Evolutionary conservation across 2,329 filamentous ascomycete genomes (phyloP), one percentile per base, ranked within the genome.

Genomic region (Venturia aucupariae): DNA sequence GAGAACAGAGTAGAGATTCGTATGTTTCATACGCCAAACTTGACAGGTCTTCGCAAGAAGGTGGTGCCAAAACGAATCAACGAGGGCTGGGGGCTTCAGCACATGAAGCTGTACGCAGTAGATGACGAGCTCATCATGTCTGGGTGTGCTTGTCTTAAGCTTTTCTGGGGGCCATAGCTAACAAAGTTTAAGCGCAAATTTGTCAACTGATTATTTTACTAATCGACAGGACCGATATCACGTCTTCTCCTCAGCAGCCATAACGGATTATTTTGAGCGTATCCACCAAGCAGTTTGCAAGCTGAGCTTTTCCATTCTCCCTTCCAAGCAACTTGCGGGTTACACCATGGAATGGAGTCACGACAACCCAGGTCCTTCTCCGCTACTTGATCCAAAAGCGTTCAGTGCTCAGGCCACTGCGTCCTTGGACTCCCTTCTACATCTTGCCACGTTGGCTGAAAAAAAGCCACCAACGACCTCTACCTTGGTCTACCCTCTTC

Each of bases 101-200:
- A 99, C 73, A 99, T 99, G 93, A 99, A 99, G 81, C 81, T 99
- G 0, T 99, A 99, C 70, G 94, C 94, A 0, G 80, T 96, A 27
- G 94, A 99, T 70, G 92, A 99, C 71, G 92, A 96, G 75, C 89
- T 99, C 65, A 93, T 99, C 68, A 85, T 99, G 70, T 96, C 92
- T 8, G 92, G 92, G 85, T 90, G 82, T 67, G 79, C 64, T 44
- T 24, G 15, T 57, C 30, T 15, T 8, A 22, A 60, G 8, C 41
- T 32, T 62, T 41, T 38, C 27, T 17, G 22, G 15, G 19, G 5
- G 5, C 24, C n/a, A 48, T 15, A 19, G 13, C 65, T 60, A 30
- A 57, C 48, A 19, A 6, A 6, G 4, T 24, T 22, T 70, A 38
- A 85, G 85, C 8, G 94, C 94, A 19, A 99, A 99, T 69, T 79